A percentile compares a stretch with the other conserved stretches of the same genome.
Evolutionary conservation across 2,329 filamentous ascomycete species (phyloP).

Genomic region (Teratosphaeria epicoccoides): DNA sequence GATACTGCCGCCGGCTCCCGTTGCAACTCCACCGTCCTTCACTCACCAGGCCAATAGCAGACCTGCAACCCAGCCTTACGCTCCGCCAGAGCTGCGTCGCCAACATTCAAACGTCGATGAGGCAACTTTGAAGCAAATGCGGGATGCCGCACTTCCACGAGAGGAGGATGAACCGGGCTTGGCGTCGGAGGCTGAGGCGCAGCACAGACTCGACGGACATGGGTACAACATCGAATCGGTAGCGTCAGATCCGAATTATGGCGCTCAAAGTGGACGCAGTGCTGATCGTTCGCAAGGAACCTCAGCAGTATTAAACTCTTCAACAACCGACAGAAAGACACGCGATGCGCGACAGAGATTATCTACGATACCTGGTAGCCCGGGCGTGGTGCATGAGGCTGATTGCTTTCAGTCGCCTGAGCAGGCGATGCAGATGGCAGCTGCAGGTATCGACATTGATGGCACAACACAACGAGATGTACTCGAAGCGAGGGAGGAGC

Average conservation of each 20-base stretch:
- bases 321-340: constrained; percentile 1
- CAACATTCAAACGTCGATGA: constrained; percentile 77
- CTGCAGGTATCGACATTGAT: not conserved
- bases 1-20: constrained; percentile 54
- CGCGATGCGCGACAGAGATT: constrained; percentile 24
- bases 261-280: constrained; percentile 19
- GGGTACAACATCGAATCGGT: constrained; percentile 4
- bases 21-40: constrained; percentile 68
- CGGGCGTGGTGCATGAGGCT: constrained; percentile 28
- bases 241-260: constrained; percentile 22
- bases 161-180: not conserved
- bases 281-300: constrained; percentile 24
- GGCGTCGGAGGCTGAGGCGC: constrained; percentile 7
- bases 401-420: constrained; percentile 14
- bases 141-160: constrained; percentile 44
- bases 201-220: constrained; percentile 3
- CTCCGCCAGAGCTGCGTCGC: constrained; percentile 65
- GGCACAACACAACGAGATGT: not conserved
- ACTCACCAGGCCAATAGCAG: constrained; percentile 61
- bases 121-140: constrained; percentile 70
- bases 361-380: constrained; percentile 38
- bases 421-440: not conserved
- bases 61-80: constrained; percentile 59
- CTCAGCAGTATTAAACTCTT: constrained; percentile 5
- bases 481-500: not conserved